phyloP scores from a whole-genome alignment of 2,329 filamentous ascomycete genomes.

The Aspergillus candidus region DNA sequence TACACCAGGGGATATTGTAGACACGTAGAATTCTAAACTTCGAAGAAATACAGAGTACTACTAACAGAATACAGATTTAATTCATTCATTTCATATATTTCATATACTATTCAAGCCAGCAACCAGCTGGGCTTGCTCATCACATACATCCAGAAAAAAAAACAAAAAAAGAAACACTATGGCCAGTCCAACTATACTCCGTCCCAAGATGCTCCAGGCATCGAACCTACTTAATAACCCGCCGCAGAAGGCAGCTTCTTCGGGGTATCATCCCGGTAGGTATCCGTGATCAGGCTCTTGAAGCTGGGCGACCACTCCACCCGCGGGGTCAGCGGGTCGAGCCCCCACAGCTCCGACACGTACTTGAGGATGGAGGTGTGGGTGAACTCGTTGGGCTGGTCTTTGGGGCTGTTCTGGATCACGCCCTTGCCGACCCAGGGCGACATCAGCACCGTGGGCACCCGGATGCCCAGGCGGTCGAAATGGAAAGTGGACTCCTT shows the following conservation, averaged over 20 bases:
- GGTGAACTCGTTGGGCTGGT: constrained; percentile 38
- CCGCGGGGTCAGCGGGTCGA: constrained; percentile 34
- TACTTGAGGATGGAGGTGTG: constrained; percentile 42
- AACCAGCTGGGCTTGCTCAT: too few relatives aligned
- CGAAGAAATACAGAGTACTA: too few relatives aligned
- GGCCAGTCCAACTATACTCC: too few relatives aligned
- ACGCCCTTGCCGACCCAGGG: constrained; percentile 40
- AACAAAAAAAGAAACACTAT: too few relatives aligned
- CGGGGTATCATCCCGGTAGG: constrained; percentile 22
- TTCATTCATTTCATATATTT: too few relatives aligned
- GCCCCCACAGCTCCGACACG: constrained; percentile 39
- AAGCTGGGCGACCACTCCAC: constrained; percentile 38
- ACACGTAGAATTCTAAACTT: too few relatives aligned
- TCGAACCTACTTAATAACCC: constrained; percentile 14
- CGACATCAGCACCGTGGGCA: constrained; percentile 41
- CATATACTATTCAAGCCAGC: too few relatives aligned
- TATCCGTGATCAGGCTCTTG: constrained; percentile 22
- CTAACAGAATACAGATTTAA: too few relatives aligned
- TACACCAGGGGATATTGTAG: too few relatives aligned
- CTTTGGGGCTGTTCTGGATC: constrained; percentile 36
- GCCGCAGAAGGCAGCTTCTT: constrained; percentile 19
- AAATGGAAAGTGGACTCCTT: constrained; percentile 35
- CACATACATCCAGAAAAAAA: too few relatives aligned
- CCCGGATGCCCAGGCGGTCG: constrained; percentile 38
- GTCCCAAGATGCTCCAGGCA: too few relatives aligned